Conservation (phyloP, 306 rosid genomes). For the Fagus sylvatica region DNA sequence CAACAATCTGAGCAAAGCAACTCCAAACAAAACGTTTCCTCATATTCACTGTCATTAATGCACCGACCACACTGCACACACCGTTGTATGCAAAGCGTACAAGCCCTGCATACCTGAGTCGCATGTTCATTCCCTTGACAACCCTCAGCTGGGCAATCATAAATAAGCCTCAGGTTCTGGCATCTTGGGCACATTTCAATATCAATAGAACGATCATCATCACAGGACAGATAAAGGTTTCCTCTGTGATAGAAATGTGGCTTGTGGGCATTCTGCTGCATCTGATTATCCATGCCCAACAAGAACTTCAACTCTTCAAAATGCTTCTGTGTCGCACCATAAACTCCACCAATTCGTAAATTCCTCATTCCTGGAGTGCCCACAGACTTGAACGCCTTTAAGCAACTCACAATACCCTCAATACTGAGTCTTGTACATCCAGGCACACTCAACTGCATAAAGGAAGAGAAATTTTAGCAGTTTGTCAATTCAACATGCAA, state of each 20-base stretch:
- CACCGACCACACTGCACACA: constrained; percentile 85
- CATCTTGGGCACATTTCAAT: constrained; percentile 83
- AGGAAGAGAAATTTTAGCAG: constrained; percentile 23
- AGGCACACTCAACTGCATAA: constrained; percentile 77
- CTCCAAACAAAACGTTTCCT: constrained; percentile 88
- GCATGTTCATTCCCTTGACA: constrained; percentile 57
- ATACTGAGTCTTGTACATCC: constrained; percentile 88
- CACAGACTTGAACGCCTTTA: constrained; percentile 58
- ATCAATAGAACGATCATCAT: constrained; percentile 72
- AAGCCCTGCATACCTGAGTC: constrained; percentile 67
- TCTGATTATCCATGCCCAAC: constrained; percentile 55
- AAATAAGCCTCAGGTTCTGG: constrained; percentile 74
- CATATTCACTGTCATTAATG: constrained; percentile 71
- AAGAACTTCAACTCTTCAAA: constrained; percentile 71
- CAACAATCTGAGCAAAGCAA: constrained; percentile 69
- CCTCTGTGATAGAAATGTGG: constrained; percentile 67
- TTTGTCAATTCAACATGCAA: not conserved
- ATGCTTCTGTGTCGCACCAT: constrained; percentile 63
- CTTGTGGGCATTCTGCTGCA: constrained; percentile 49
- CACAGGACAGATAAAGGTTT: constrained; percentile 59
- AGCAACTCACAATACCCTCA: constrained; percentile 65
- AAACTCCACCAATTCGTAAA: constrained; percentile 83
- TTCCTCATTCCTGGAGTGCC: constrained; percentile 65
- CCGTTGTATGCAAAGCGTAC: constrained; percentile 75
- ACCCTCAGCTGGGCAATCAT: constrained; percentile 78